Conservation (phyloP, 2,329 filamentous ascomycete species). For the Sclerotinia glacialis region DNA sequence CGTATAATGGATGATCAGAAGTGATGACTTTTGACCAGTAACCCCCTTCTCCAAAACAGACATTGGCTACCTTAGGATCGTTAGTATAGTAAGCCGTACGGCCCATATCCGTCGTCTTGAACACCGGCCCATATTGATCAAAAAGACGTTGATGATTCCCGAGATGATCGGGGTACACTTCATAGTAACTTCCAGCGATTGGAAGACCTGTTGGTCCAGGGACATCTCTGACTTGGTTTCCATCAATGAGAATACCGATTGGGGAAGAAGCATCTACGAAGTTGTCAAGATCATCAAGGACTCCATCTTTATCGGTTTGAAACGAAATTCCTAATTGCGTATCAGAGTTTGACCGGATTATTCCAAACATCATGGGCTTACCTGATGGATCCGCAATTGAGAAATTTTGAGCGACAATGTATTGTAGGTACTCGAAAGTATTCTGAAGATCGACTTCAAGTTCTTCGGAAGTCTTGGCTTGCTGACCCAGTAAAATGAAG, state of each 20-base stretch:
- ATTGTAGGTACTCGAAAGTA: conserved; percentile 25
- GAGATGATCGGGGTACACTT: conserved; percentile 44
- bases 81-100: conserved; percentile 40
- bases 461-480: conserved; percentile 16
- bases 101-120: conserved; percentile 43
- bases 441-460: conserved; percentile 24
- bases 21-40: conserved; percentile 43
- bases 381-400: conserved; percentile 25
- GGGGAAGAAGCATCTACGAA: conserved; percentile 22
- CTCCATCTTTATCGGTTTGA: conserved; percentile 25
- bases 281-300: conserved; percentile 26
- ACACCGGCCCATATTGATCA: conserved; percentile 41
- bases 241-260: conserved; percentile 28
- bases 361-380: not conserved
- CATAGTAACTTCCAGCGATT: conserved; percentile 41
- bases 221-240: conserved; percentile 25
- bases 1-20: conserved; percentile 28
- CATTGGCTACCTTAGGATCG: conserved; percentile 39
- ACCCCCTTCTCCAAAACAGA: conserved; percentile 40
- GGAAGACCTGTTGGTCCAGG: conserved; percentile 40
- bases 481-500: conserved; percentile 25
- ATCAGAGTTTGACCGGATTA: not conserved
- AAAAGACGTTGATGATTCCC: conserved; percentile 45
- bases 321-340: conserved; percentile 25
- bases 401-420: conserved; percentile 25